phyloP scores from a whole-genome alignment of 2,329 filamentous ascomycete species.

The Bertia moriformis region DNA sequence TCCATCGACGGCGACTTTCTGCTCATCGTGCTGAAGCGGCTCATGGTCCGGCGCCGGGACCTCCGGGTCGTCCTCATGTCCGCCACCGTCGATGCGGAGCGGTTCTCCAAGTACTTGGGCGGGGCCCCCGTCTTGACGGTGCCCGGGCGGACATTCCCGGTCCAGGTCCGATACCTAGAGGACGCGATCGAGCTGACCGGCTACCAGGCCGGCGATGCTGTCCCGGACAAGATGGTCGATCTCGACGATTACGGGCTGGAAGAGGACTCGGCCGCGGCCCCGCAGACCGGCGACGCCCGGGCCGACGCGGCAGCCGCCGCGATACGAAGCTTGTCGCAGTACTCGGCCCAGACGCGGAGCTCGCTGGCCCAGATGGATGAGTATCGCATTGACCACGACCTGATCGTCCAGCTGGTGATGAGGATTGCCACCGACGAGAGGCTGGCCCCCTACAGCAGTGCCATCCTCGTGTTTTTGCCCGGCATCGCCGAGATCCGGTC shows the following conservation, averaged over 20 bases:
- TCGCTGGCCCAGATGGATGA: slow-evolving; percentile 71
- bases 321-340: slow-evolving; percentile 52
- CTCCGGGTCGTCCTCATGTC: slow-evolving; percentile 95
- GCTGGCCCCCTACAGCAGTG: slow-evolving; percentile 65
- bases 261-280: slow-evolving; percentile 31
- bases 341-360: slow-evolving; percentile 62
- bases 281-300: slow-evolving; percentile 24
- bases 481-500: slow-evolving; percentile 86
- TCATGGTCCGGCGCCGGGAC: slow-evolving; percentile 63
- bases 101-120: slow-evolving; percentile 77
- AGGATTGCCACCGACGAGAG: slow-evolving; percentile 57
- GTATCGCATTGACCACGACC: slow-evolving; percentile 77
- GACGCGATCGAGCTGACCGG: slow-evolving; percentile 82
- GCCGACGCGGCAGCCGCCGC: slow-evolving; percentile 38
- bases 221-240: slow-evolving; percentile 39
- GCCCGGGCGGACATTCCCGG: slow-evolving; percentile 84
- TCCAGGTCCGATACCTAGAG: slow-evolving; percentile 75
- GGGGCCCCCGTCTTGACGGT: slow-evolving; percentile 78
- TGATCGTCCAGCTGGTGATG: slow-evolving; percentile 67
- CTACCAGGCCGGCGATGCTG: slow-evolving; percentile 39
- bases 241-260: slow-evolving; percentile 46
- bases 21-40: slow-evolving; percentile 77
- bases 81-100: slow-evolving; percentile 82
- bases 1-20: slow-evolving; percentile 95
- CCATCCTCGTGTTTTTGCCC: slow-evolving; percentile 85